phyloP scores from a whole-genome alignment of 331 rosid species.

The Malus hybrid region DNA sequence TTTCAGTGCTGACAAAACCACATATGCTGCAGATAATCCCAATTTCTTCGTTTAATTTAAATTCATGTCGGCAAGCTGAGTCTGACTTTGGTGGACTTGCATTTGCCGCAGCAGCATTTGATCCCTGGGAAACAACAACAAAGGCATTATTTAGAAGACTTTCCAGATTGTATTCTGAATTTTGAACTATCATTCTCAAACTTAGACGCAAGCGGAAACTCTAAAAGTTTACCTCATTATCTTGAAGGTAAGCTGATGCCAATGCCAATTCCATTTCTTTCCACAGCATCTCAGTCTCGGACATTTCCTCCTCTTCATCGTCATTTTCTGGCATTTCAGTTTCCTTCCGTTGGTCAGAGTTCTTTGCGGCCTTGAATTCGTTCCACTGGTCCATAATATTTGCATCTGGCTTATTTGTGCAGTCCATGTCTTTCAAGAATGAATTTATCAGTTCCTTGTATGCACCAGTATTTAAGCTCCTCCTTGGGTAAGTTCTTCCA shows the following conservation, averaged over 20 bases:
- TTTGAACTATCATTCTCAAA: neutral
- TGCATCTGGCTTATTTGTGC: slow-evolving; percentile 34
- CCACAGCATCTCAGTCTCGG: slow-evolving; percentile 75
- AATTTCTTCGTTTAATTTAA: slow-evolving; percentile 59
- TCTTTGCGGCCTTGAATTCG: slow-evolving; percentile 29
- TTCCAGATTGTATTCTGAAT: neutral
- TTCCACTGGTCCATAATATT: slow-evolving; percentile 75
- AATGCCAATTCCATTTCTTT: slow-evolving; percentile 74
- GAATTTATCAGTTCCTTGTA: slow-evolving; percentile 72
- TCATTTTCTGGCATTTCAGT: slow-evolving; percentile 21
- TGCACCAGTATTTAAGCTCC: slow-evolving; percentile 63
- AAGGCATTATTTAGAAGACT: neutral
- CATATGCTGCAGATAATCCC: slow-evolving; percentile 70
- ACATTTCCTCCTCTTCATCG: slow-evolving; percentile 39
- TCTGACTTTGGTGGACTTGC: slow-evolving; percentile 9
- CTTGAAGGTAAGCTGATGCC: slow-evolving; percentile 62
- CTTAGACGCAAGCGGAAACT: neutral
- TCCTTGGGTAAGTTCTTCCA: slow-evolving; percentile 31
- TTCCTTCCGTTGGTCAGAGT: slow-evolving; percentile 19
- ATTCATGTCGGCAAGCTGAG: slow-evolving; percentile 54
- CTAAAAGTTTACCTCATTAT: slow-evolving; percentile 47
- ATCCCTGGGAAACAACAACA: slow-evolving; percentile 24
- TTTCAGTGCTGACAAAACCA: slow-evolving; percentile 59
- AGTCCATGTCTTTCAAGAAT: slow-evolving; percentile 57
- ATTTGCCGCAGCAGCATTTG: slow-evolving; percentile 20